Percentiles rank a stretch among this genome's conserved stretches.
Conservation (phyloP, 345 rosid genomes). For the Gossypium thurberi region DNA sequence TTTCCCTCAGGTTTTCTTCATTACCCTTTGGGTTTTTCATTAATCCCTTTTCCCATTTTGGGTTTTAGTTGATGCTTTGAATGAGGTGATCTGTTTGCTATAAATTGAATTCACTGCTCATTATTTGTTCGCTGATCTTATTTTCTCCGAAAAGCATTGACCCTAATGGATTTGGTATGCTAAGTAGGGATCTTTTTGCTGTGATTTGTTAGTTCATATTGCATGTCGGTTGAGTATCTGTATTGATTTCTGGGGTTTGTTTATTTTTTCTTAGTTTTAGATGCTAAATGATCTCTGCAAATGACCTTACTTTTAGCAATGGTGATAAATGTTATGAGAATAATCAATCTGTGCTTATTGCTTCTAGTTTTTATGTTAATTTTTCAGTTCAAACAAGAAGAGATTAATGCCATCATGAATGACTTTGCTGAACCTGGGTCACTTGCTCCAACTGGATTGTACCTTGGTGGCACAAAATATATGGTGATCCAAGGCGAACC, state of each 20-base stretch:
- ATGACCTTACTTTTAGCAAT: not conserved
- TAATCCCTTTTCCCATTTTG: not conserved
- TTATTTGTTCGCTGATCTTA: not conserved
- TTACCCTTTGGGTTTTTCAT: not conserved
- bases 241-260: not conserved
- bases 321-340: not conserved
- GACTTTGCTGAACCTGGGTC: constrained; percentile 70
- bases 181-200: not conserved
- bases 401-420: constrained; percentile 40
- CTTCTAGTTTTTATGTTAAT: constrained; percentile 10
- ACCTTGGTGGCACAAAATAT: constrained; percentile 63
- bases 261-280: not conserved
- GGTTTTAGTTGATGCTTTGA: not conserved
- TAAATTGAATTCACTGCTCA: not conserved
- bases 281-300: not conserved
- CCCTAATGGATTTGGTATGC: not conserved
- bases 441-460: constrained; percentile 80
- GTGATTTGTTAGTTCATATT: not conserved
- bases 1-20: not conserved
- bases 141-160: not conserved
- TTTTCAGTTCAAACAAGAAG: constrained; percentile 66
- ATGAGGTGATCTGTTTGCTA: not conserved
- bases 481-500: constrained; percentile 92
- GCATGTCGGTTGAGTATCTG: not conserved
- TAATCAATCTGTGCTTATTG: not conserved